A percentile compares a stretch with the other conserved stretches of the same genome.
Conservation (phyloP, 768 basidiomycete species). For the Phylloporus arenicola region DNA sequence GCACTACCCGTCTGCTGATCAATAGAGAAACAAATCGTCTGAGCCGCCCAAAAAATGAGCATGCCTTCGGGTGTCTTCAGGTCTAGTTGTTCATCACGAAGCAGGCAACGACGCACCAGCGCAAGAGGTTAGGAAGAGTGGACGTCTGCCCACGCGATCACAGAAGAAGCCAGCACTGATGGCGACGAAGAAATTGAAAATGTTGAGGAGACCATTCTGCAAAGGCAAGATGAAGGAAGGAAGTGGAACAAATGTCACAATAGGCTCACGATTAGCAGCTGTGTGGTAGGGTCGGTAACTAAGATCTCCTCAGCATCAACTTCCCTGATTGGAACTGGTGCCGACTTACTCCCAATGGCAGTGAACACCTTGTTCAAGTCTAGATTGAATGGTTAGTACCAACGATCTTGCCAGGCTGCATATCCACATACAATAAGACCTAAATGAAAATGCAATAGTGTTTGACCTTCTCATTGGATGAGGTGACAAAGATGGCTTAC, state of each 20-base stretch:
- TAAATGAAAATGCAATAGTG: not conserved
- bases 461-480: not conserved
- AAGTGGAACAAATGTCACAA: not conserved
- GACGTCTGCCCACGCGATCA: slow-evolving; percentile 46
- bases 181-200: slow-evolving; percentile 54
- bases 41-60: slow-evolving; percentile 36
- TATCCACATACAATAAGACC: slow-evolving; percentile 25
- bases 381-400: slow-evolving; percentile 4
- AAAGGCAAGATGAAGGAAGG: not conserved
- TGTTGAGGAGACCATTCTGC: slow-evolving; percentile 50
- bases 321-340: not conserved
- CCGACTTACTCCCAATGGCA: slow-evolving; percentile 41
- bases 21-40: slow-evolving; percentile 34
- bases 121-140: slow-evolving; percentile 45
- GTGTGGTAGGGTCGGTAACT: slow-evolving; percentile 43
- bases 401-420: not conserved
- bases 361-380: slow-evolving; percentile 51
- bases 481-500: slow-evolving; percentile 7
- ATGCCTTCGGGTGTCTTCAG: slow-evolving; percentile 34
- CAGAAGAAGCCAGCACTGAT: slow-evolving; percentile 44
- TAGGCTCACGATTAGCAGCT: slow-evolving; percentile 35
- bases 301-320: not conserved
- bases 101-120: slow-evolving; percentile 28
- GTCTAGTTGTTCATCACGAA: slow-evolving; percentile 25
- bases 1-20: slow-evolving; percentile 24